Conservation (phyloP, 148 eudicot genomes). For the Simmondsia chinensis region DNA sequence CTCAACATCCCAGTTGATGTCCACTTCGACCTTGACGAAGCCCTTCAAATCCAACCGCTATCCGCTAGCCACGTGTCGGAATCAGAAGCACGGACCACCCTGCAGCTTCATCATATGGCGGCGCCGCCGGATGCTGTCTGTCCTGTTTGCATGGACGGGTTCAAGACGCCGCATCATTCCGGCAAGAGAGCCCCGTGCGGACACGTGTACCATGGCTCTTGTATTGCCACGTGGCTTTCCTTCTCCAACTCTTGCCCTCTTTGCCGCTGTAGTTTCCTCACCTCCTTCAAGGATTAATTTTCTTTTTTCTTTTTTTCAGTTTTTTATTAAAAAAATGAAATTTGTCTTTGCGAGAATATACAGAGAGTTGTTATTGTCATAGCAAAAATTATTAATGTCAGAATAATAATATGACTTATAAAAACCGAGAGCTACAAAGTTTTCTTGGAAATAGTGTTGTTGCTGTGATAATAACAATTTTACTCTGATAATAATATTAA, state of each 20-base stretch:
- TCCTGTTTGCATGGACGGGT: constrained; percentile 11
- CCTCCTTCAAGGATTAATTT: no score
- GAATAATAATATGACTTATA: no score
- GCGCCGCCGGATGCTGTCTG: constrained; percentile 10
- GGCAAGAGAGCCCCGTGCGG: constrained; percentile 19
- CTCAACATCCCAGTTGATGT: constrained; percentile 13
- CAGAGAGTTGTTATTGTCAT: no score
- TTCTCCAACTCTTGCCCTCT: constrained; percentile 16
- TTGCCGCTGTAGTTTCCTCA: no score
- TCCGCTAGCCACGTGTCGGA: not conserved
- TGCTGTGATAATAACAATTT: no score
- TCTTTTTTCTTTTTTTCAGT: no score
- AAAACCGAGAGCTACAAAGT: no score
- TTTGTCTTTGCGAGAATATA: no score
- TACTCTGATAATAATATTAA: no score
- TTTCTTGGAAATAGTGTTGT: no score
- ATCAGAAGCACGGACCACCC: not conserved
- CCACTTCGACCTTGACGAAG: constrained; percentile 16
- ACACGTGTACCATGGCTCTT: constrained; percentile 21
- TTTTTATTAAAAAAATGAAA: no score
- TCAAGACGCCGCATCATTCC: constrained; percentile 6
- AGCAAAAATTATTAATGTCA: no score
- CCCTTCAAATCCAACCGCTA: not conserved
- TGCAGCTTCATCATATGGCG: constrained; percentile 6
- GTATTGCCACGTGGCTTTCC: constrained; percentile 25